phyloP scores from a whole-genome alignment of 2,329 filamentous ascomycete genomes.

The Triangularia verruculosa region DNA sequence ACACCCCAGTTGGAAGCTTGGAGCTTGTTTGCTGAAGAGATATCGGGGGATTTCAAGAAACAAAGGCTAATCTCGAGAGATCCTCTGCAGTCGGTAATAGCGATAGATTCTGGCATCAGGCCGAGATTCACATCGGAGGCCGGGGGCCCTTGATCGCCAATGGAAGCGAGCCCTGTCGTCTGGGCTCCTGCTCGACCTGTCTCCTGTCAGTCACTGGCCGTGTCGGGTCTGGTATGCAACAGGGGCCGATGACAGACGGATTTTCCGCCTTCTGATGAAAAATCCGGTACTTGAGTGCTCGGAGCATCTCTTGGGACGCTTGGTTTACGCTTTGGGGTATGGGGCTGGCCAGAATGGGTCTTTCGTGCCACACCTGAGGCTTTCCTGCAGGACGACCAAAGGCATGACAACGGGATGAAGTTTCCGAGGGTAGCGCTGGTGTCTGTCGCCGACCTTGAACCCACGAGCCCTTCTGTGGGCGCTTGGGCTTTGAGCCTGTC shows the following conservation, averaged over 20 bases:
- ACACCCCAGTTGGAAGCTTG: neutral
- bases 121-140: constrained; percentile 19
- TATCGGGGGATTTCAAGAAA: constrained; percentile 30
- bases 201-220: constrained; percentile 26
- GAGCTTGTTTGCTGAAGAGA: constrained; percentile 25
- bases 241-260: constrained; percentile 22
- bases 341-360: constrained; percentile 16
- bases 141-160: constrained; percentile 30
- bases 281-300: constrained; percentile 11
- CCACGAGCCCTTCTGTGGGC: constrained; percentile 6
- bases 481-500: constrained; percentile 3
- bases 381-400: constrained; percentile 17
- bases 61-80: constrained; percentile 34
- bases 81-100: constrained; percentile 20
- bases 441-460: constrained; percentile 17
- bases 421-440: constrained; percentile 19
- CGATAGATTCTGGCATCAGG: constrained; percentile 12
- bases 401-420: constrained; percentile 26
- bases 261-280: constrained; percentile 1
- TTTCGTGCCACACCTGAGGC: constrained; percentile 23
- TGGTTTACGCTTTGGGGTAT: constrained; percentile 7
- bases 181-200: constrained; percentile 21
- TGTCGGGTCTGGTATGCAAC: constrained; percentile 27
- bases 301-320: constrained; percentile 6
- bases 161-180: constrained; percentile 27